Evolutionary conservation across 768 basidiomycete species (phyloP).

Genomic region (Leccinum rimulosum): DNA sequence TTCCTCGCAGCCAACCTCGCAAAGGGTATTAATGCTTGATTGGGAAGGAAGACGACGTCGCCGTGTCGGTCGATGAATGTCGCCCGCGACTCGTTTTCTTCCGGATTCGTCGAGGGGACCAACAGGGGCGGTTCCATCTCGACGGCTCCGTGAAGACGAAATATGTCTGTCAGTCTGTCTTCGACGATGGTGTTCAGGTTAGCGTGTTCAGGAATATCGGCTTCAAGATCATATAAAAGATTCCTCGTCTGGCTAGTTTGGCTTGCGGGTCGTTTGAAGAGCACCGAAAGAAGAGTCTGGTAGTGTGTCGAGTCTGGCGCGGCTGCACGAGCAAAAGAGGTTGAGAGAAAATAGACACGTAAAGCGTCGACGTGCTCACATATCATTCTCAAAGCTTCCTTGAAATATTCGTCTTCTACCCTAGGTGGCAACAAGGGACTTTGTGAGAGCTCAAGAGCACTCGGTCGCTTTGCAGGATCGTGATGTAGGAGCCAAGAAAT

Average conservation of each 20-base stretch:
- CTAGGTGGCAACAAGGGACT: slow-evolving; percentile 72
- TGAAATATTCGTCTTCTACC: slow-evolving; percentile 85
- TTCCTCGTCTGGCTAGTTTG: slow-evolving; percentile 60
- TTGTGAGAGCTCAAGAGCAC: slow-evolving; percentile 79
- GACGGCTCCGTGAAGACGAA: slow-evolving; percentile 87
- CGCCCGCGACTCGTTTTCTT: slow-evolving; percentile 64
- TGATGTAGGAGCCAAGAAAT: slow-evolving; percentile 82
- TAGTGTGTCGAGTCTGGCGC: slow-evolving; percentile 81
- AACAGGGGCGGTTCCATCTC: slow-evolving; percentile 85
- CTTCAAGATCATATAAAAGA: slow-evolving; percentile 72
- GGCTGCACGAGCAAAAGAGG: slow-evolving; percentile 37
- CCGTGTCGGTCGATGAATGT: slow-evolving; percentile 79
- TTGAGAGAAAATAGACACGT: not conserved
- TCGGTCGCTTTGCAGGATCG: slow-evolving; percentile 73
- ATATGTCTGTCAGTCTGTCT: slow-evolving; percentile 72
- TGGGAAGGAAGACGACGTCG: slow-evolving; percentile 70
- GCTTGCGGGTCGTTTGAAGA: slow-evolving; percentile 73
- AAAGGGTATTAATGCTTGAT: slow-evolving; percentile 71
- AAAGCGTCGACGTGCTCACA: slow-evolving; percentile 39
- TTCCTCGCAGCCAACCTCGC: slow-evolving; percentile 78
- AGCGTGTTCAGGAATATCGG: slow-evolving; percentile 66
- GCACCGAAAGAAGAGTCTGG: slow-evolving; percentile 69
- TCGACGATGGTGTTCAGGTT: slow-evolving; percentile 72
- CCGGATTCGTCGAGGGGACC: slow-evolving; percentile 62
- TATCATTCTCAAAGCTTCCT: slow-evolving; percentile 73